phyloP scores from a whole-genome alignment of 345 rosid species.

The Citrus hindsii region DNA sequence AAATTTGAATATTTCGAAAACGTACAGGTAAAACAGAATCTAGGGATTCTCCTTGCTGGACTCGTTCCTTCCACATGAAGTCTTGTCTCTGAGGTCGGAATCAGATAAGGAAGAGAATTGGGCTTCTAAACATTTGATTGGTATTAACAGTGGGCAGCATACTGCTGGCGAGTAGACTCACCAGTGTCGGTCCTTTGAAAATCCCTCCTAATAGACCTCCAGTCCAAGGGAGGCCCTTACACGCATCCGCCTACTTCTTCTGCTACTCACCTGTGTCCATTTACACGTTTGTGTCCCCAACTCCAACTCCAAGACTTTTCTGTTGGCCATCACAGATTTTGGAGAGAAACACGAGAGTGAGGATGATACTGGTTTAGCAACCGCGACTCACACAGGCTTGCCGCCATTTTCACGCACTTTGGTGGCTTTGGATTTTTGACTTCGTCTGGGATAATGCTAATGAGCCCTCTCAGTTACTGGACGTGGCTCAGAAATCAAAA shows the following conservation, averaged over 20 bases:
- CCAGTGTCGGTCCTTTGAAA: conserved; percentile 86
- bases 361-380: conserved; percentile 22
- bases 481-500: neutral
- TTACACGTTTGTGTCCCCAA: conserved; percentile 21
- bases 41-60: conserved; percentile 71
- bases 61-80: conserved; percentile 67
- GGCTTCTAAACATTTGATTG: conserved; percentile 59
- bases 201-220: conserved; percentile 83
- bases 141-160: conserved; percentile 45
- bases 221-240: conserved; percentile 63
- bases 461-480: neutral
- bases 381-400: conserved; percentile 36
- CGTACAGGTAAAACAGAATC: conserved; percentile 86
- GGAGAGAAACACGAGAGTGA: conserved; percentile 38
- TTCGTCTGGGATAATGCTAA: conserved; percentile 1
- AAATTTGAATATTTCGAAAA: neutral
- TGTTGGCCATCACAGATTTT: conserved; percentile 28
- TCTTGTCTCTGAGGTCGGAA: conserved; percentile 63
- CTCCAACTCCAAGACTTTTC: conserved; percentile 7
- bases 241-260: conserved; percentile 29
- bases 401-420: conserved; percentile 32
- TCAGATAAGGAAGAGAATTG: conserved; percentile 61
- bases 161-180: conserved; percentile 83
- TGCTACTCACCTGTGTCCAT: neutral
- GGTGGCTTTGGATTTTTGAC: too few species aligned